Evolutionary conservation across 495 filamentous ascomycete genomes (phyloP), one percentile per base, ranked within the genome.

Genomic region (Margaritispora aquatica): DNA sequence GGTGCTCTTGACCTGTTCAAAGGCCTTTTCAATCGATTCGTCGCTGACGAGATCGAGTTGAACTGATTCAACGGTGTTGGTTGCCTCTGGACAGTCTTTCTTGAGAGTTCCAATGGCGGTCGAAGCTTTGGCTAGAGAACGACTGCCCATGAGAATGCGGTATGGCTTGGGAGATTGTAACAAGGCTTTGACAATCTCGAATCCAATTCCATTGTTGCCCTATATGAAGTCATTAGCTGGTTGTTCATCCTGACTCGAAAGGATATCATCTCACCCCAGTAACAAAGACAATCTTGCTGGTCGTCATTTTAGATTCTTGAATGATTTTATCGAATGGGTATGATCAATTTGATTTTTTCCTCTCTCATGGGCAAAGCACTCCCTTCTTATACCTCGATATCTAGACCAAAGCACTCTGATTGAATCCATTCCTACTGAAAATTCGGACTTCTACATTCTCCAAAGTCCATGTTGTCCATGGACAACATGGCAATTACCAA

Each of bases 21-120:
- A 70, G 36, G 78, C 78, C 22, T 62, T 59, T 23, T 70, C 61
- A 38, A 80, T 80, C 8, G 71, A 75, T 27, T 60, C 61, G 49
- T 80, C 74, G 24, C 74, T 73, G 36, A 67, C 72, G 2, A 85
- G 68, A 66, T 85, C 81, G 11, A 84, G 58, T 44, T 76, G 70
- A 1, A 83, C n/a, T 10, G 61, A 46, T 48, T 67, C 68, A 8
- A 80, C 51, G 1, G 64, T 74, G 54, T 70, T 79, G n/a, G 56
- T n/a, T 0, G 70, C 67, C 0, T 65, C 34, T 0, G 78, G 75
- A 24, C 70, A 66, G 47, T 77, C 73, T 17, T 66, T 58, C 23
- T 69, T 60, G 2, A 77, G 24, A 0, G 62, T 48, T 2, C 63
- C 48, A 47, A 75, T 73, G 19, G 80, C 80, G 1, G 66, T 54